Percentiles rank a stretch among this genome's conserved stretches.
Evolutionary conservation across 192 early-diverging fungal genomes (phyloP).

Genomic region (Backusella macrospora): DNA sequence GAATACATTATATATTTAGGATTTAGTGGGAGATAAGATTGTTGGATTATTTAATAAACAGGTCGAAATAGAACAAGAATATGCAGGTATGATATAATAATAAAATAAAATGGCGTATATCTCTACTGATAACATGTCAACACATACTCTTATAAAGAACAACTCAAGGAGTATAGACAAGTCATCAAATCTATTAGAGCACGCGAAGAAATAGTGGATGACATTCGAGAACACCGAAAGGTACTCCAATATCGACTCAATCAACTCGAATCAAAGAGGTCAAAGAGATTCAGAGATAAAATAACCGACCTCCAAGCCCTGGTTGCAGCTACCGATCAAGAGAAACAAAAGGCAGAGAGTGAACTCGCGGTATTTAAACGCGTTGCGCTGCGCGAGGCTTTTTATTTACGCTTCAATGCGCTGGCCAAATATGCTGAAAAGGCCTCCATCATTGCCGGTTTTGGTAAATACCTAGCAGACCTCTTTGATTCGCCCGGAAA

Average conservation of each 20-base stretch:
- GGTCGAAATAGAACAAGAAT: conserved; percentile 37
- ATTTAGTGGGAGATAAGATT: conserved; percentile 39
- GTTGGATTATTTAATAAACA: conserved; percentile 35
- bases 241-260: conserved; percentile 29
- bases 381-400: conserved; percentile 42
- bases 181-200: conserved; percentile 40
- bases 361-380: conserved; percentile 45
- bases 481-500: conserved; percentile 5
- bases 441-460: conserved; percentile 37
- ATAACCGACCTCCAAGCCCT: conserved; percentile 31
- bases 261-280: conserved; percentile 23
- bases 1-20: not conserved
- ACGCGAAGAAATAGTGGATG: conserved; percentile 32
- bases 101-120: not conserved
- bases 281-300: conserved; percentile 34
- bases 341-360: conserved; percentile 34
- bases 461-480: conserved; percentile 45
- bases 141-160: not conserved
- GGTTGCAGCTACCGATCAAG: conserved; percentile 23
- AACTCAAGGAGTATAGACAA: conserved; percentile 41
- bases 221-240: conserved; percentile 35
- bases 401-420: conserved; percentile 46
- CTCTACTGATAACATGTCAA: not conserved
- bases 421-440: conserved; percentile 43
- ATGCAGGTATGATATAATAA: conserved; percentile 29